Conservation (phyloP, 495 filamentous ascomycete genomes). For the Aspergillus kassunensis region DNA sequence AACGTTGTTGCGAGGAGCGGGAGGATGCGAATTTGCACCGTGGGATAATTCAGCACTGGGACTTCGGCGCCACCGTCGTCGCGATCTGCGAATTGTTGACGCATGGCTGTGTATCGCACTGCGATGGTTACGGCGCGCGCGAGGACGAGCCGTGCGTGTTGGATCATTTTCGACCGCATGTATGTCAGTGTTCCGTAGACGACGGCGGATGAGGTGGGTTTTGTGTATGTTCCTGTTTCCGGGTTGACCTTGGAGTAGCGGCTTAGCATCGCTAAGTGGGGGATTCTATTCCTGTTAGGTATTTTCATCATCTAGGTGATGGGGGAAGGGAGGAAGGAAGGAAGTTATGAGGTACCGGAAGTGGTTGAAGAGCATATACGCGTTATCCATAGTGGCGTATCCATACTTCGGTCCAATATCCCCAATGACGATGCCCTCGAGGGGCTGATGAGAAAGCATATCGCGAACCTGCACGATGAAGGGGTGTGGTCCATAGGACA, state of each 20-base stretch:
- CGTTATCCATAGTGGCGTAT: slow-evolving; percentile 47
- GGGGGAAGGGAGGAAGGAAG: no score
- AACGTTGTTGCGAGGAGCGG: slow-evolving; percentile 46
- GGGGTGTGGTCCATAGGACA: slow-evolving; percentile 42
- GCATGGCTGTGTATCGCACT: slow-evolving; percentile 39
- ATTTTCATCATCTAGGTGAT: no score
- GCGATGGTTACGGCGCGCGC: slow-evolving; percentile 47
- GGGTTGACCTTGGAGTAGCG: slow-evolving; percentile 42
- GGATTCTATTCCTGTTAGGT: slow-evolving; percentile 33
- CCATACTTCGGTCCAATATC: slow-evolving; percentile 50
- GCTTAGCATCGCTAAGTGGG: slow-evolving; percentile 43
- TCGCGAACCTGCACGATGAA: slow-evolving; percentile 49
- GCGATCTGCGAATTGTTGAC: slow-evolving; percentile 45
- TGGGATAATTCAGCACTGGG: slow-evolving; percentile 46
- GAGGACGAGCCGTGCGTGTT: slow-evolving; percentile 43
- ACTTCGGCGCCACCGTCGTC: slow-evolving; percentile 38
- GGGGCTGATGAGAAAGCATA: slow-evolving; percentile 37
- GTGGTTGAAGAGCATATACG: slow-evolving; percentile 48
- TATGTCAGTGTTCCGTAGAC: slow-evolving; percentile 46
- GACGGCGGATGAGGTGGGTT: slow-evolving; percentile 35
- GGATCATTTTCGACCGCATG: slow-evolving; percentile 44
- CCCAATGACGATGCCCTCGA: slow-evolving; percentile 42
- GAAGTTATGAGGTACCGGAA: slow-evolving; percentile 18
- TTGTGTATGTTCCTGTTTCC: slow-evolving; percentile 36
- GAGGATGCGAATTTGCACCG: slow-evolving; percentile 46